Base-by-base conservation (phyloP, 441 rosid species). In the Euphorbia schlechtendalii region DNA sequence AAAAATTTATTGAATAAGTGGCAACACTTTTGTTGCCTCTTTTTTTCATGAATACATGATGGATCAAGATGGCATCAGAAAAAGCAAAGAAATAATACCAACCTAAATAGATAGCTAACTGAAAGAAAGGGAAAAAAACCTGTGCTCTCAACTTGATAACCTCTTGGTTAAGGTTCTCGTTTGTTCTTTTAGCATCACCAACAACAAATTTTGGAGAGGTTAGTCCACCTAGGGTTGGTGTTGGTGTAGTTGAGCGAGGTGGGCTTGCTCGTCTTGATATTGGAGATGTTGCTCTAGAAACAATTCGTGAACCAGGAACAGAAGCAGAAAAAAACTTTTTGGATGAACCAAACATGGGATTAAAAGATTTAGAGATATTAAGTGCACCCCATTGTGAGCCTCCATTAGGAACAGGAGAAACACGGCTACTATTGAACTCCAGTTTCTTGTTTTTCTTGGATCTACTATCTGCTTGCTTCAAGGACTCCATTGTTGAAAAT, bases 301-400 rank as follows among this genome's bases (percentile, higher is more conserved):
- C 92, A 69, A 93, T 93, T 84, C 99, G 82, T 52, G 99, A 93
- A 57, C 99, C 97, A 72, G 97, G 99, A 81, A 93, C 95, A 73
- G 97, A 93, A 71, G 97, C 99, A 51, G 99, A 93, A 78, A 88
- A 90, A 73, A 88, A 81, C 70, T 90, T 93, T 81, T 90, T 93
- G 54, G 99, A 93, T 59, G 95, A 82, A 69, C 93, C 96, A 75
- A 90, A 93, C 66, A 83, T 85, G 28, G 93, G 96, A 78, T 82
- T 88, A 52, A 89, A 79, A 59, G 96, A 84, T 79, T 86, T 90
- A 61, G 96, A 80, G 59, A 83, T 80, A 74, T 76, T 83, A 20
- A 82, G 80, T n/a, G 86, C 85, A 69, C 92, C 93, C 83, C 88
- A 83, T 54, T 90, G 96, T 28, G 90, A 87, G 69, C 89, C 81